phyloP scores from a whole-genome alignment of 495 filamentous ascomycete species.

The Sordaria brevicollis region DNA sequence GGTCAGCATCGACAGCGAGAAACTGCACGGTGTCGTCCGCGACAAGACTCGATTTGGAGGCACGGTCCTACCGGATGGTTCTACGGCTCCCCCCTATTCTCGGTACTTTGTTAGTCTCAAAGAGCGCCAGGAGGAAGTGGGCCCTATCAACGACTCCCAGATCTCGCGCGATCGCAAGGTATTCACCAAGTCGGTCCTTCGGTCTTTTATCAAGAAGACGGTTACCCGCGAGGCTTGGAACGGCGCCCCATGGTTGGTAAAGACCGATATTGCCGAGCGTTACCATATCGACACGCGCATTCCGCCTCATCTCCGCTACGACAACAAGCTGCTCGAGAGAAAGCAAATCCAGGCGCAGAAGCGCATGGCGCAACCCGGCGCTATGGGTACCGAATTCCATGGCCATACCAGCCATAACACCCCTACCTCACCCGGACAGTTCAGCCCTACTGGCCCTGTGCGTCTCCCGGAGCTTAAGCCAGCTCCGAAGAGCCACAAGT shows the following conservation, averaged over 20 bases:
- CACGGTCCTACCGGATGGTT: constrained; percentile 51
- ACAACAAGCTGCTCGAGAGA: constrained; percentile 65
- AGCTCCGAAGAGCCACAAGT: constrained; percentile 66
- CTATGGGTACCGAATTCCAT: constrained; percentile 13
- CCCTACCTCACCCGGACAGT: constrained; percentile 10
- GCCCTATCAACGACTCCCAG: constrained; percentile 67
- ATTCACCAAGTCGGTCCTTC: constrained; percentile 90
- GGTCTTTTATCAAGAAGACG: constrained; percentile 91
- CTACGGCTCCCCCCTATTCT: constrained; percentile 54
- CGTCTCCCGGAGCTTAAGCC: constrained; percentile 70
- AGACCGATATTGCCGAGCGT: constrained; percentile 68
- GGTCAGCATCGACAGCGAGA: constrained; percentile 60
- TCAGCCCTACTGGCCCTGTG: constrained; percentile 33
- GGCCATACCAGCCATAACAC: constrained; percentile 2
- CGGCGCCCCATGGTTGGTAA: constrained; percentile 92
- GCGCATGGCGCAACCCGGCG: constrained; percentile 46
- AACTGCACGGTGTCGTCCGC: constrained; percentile 66
- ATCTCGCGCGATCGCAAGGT: constrained; percentile 82
- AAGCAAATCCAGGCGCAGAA: constrained; percentile 59
- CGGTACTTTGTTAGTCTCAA: constrained; percentile 72
- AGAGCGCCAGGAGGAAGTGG: constrained; percentile 60
- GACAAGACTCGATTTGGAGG: constrained; percentile 73
- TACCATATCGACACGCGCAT: constrained; percentile 80
- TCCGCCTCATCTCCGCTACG: constrained; percentile 71
- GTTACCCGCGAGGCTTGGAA: constrained; percentile 86